Evolutionary conservation across 1,284 basidiomycete genomes (phyloP), one percentile per base, ranked within the genome.

Genomic region (Malassezia vespertilionis): DNA sequence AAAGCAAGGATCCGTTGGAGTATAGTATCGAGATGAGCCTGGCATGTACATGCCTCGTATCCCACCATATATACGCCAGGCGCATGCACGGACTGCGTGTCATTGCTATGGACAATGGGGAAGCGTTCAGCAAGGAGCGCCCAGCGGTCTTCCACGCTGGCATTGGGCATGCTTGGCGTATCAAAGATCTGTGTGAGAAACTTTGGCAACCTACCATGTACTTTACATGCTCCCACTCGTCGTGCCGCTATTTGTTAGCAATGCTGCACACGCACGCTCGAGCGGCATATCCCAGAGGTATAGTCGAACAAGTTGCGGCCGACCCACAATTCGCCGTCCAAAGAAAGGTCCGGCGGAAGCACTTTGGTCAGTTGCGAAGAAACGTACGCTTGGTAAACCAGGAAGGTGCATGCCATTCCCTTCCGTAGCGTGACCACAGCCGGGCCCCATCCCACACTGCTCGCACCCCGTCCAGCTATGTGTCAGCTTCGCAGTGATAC

Each of bases 361-460:
- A 76, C 80, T 80, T 54, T 8, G 2, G 41, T 22, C 18, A 26
- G 15, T 9, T 3, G 36, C 22, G 24, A 10, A 14, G 3, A 32
- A 11, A 73, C 76, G 49, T 40, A 81, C 79, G 76, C n/a, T 77
- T 76, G 40, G 78, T 71, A 68, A 81, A 79, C 76, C 76, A 78
- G 30, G 77, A 49, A 0, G 80, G 80, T 3, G 80, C 77, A 1
- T 75, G 76, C 63, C 80, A 81, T 0, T 75, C 73, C 57, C 80
- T 80, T 27, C 79, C 79, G 2, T 79, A 71, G 15, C 80, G 75
- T 55, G 78, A 80, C 52, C 77, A 74, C 60, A 82, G 76, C 21
- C 71, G 68, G 44, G 75, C 74, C 4, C 80, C 80, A 57, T 81
- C 78, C 65, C 77, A 82, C 58, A 75, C 80, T 0, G 79, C 78